Evolutionary conservation across 495 filamentous ascomycete genomes (phyloP).

Genomic region (Choiromyces venosus): DNA sequence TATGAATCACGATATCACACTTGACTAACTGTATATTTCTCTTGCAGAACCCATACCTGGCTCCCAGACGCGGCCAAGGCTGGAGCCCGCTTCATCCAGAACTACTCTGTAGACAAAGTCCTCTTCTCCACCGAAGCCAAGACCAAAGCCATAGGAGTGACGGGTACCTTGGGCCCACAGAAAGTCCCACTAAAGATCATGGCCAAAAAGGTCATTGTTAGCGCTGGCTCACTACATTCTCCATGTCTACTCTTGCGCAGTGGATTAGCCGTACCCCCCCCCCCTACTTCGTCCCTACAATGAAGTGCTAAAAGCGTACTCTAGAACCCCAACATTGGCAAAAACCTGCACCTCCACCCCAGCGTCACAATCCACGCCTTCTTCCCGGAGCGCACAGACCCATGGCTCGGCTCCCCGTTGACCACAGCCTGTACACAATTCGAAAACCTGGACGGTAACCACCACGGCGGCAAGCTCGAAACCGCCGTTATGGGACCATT

Average conservation of each 20-base stretch:
- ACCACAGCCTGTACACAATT: constrained; percentile 71
- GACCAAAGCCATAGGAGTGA: constrained; percentile 18
- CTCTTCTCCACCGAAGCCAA: constrained; percentile 49
- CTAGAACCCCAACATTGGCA: constrained; percentile 76
- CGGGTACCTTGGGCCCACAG: constrained; percentile 44
- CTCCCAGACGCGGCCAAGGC: constrained; percentile 69
- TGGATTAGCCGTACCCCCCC: constrained; percentile 41
- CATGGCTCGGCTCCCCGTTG: constrained; percentile 52
- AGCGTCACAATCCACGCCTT: constrained; percentile 56
- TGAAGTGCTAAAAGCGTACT: no score
- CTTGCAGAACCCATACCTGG: constrained; percentile 65
- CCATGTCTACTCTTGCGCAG: constrained; percentile 71
- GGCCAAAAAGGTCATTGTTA: constrained; percentile 76
- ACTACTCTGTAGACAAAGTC: constrained; percentile 62
- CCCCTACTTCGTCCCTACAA: no score
- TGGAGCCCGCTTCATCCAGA: constrained; percentile 75
- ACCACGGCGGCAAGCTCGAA: constrained; percentile 81
- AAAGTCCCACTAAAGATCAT: constrained; percentile 47
- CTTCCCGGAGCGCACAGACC: constrained; percentile 48
- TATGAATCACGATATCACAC: not conserved
- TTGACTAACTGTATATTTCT: not conserved
- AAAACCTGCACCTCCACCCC: constrained; percentile 76
- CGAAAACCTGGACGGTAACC: constrained; percentile 73
- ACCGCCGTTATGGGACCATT: constrained; percentile 54
- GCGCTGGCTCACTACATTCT: constrained; percentile 65